phyloP scores from a whole-genome alignment of 768 basidiomycete genomes.

The Mycena metata region DNA sequence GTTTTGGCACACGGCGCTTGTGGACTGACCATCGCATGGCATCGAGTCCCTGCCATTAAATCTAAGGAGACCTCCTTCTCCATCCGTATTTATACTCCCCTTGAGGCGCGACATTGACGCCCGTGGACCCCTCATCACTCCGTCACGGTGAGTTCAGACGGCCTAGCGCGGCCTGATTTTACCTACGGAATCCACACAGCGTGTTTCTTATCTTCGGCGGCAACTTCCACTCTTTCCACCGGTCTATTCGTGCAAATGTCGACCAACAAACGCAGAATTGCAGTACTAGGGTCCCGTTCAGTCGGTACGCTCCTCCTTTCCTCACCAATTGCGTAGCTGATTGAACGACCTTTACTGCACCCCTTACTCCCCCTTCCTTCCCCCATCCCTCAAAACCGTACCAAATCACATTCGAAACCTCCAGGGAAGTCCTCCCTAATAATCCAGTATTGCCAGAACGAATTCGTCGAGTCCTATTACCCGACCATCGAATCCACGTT shows the following conservation, averaged over 20 bases:
- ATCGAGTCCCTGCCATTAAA: not conserved
- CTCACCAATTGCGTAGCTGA: slow-evolving; percentile 37
- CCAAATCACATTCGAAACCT: not conserved
- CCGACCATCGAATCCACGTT: slow-evolving; percentile 97
- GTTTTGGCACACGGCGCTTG: not conserved
- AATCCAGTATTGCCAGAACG: slow-evolving; percentile 93
- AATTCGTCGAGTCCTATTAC: slow-evolving; percentile 95
- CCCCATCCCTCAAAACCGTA: not conserved
- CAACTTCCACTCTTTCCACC: slow-evolving; percentile 14
- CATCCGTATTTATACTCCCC: slow-evolving; percentile 30
- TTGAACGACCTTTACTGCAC: slow-evolving; percentile 23
- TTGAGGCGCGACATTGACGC: slow-evolving; percentile 19
- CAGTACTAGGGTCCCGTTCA: slow-evolving; percentile 88
- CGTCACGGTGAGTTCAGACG: slow-evolving; percentile 25
- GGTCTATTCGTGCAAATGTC: slow-evolving; percentile 25
- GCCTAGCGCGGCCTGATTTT: slow-evolving; percentile 28
- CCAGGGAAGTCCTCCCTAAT: slow-evolving; percentile 95
- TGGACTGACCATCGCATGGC: slow-evolving; percentile 24
- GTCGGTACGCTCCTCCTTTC: slow-evolving; percentile 72
- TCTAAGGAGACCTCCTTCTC: slow-evolving; percentile 25
- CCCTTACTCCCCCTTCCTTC: not conserved
- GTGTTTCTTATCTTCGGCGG: slow-evolving; percentile 22
- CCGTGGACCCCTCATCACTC: slow-evolving; percentile 18
- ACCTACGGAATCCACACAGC: slow-evolving; percentile 26
- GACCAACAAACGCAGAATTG: slow-evolving; percentile 73